Base-by-base conservation (phyloP, 805 yeast genomes). In the Spathaspora girioi region DNA sequence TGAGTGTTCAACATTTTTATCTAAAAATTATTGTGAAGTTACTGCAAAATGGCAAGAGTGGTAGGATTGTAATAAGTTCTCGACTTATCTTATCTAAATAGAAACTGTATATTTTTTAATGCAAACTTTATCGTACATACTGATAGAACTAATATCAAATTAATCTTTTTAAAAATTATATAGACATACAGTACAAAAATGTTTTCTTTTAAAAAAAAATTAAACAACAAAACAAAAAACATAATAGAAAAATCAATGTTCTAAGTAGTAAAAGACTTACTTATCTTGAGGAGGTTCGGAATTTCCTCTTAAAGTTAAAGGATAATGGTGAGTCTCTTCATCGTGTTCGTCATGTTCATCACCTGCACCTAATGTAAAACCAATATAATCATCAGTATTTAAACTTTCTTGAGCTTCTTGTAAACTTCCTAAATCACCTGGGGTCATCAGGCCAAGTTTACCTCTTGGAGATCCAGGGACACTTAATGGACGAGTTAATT, bases 381-480 rank as follows among this genome's bases (percentile, higher is more conserved):
- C 73, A 61, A 86, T 79, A 62, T 89, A 93, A 65, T 93, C 97
- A 38, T 89, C 90, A 38, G 86, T 84, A 56, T 76, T 75, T 52
- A 84, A 73, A 1, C 82, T 76, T 61, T 88, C 89, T 51, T 82
- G 82, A 38, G 89, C 89, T 66, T 93, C 99, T 66, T 92, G 97
- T 61, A 94, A 77, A 3, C 97, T 86, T n/a, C 98, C 99, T 56
- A 93, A 79, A 67, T 93, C 99, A 40, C 99, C 99, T 0, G 99
- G 99, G 1, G 99, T 93, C 97, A 91, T 93, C 59, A 85, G 74
- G 15, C 87, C 84, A 12, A 82, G 68, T 61, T 78, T 77, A 55
- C 83, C 89, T 51, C 92, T 77, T 54, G 99, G 98, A 5, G 97
- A 92, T 2, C 97, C 98, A 1, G 98, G 98, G n/a, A 89, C 97